phyloP scores from a whole-genome alignment of 768 basidiomycete genomes.

The Lanmaoa rubissima region DNA sequence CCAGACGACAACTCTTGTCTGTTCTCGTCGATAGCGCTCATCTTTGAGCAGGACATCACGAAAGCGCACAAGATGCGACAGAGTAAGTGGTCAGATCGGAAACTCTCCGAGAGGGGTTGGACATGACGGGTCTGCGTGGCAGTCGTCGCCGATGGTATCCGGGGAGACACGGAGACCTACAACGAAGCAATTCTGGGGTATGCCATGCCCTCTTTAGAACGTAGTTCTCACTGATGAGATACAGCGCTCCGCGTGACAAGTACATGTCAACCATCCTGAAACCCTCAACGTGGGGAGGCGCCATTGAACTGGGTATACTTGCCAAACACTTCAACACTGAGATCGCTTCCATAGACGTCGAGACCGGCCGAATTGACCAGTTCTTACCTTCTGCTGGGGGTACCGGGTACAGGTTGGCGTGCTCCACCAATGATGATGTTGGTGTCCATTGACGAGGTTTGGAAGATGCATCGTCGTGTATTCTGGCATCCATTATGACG shows the following conservation, averaged over 20 bases:
- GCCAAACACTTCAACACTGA: conserved; percentile 80
- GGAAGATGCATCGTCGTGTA: conserved; percentile 78
- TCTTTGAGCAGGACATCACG: conserved; percentile 81
- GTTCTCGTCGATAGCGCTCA: conserved; percentile 81
- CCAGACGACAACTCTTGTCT: conserved; percentile 98
- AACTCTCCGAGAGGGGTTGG: not conserved
- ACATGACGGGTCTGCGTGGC: conserved; percentile 6
- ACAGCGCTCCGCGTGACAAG: conserved; percentile 53
- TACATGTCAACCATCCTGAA: conserved; percentile 84
- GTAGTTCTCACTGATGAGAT: not conserved
- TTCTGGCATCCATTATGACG: conserved; percentile 97
- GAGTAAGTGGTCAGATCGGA: conserved; percentile 44
- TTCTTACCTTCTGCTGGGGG: conserved; percentile 50
- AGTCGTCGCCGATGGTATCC: conserved; percentile 88
- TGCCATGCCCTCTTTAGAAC: conserved; percentile 1
- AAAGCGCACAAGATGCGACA: conserved; percentile 70
- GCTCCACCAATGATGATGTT: not conserved
- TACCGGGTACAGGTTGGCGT: conserved; percentile 31
- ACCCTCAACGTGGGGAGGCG: conserved; percentile 89
- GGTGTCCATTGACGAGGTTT: conserved; percentile 1
- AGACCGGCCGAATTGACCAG: conserved; percentile 84
- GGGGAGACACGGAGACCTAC: conserved; percentile 66
- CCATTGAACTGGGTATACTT: conserved; percentile 88
- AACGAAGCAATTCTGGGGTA: conserved; percentile 88
- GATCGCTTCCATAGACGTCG: conserved; percentile 88